Conservation (phyloP, 164 flowering plant species). For the Umbilicus rupestris region DNA sequence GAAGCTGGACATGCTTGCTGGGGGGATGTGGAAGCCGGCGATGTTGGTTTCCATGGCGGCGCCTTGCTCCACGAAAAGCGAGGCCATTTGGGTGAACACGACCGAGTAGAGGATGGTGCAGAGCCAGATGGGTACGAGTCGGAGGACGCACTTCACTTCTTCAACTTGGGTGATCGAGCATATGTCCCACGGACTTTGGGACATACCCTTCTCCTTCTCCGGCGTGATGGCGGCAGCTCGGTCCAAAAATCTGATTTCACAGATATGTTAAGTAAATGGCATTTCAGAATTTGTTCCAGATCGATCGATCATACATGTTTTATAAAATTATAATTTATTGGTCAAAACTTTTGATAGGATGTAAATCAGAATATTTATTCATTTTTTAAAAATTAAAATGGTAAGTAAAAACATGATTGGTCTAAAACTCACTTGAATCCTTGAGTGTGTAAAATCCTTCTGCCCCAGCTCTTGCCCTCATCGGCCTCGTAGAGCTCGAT, state of each 20-base stretch:
- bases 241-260: constrained; percentile 42
- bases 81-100: constrained; percentile 69
- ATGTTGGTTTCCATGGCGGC: constrained; percentile 47
- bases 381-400: too few relatives aligned
- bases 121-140: constrained; percentile 67
- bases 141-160: constrained; percentile 63
- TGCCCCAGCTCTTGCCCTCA: constrained; percentile 17
- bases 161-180: constrained; percentile 71
- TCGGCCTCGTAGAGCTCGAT: constrained; percentile 29
- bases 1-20: constrained; percentile 72
- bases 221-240: constrained; percentile 40
- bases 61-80: constrained; percentile 74
- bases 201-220: background rate
- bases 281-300: too few relatives aligned
- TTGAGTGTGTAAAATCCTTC: constrained; percentile 40
- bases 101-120: constrained; percentile 65
- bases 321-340: too few relatives aligned
- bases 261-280: too few relatives aligned
- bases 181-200: constrained; percentile 33
- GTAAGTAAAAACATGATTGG: too few relatives aligned
- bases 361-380: too few relatives aligned
- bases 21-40: constrained; percentile 40
- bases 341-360: too few relatives aligned
- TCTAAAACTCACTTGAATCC: constrained; percentile 54
- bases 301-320: constrained; percentile 1